Evolutionary conservation across 345 rosid species (phyloP).

Genomic region (Ailanthus altissimus): DNA sequence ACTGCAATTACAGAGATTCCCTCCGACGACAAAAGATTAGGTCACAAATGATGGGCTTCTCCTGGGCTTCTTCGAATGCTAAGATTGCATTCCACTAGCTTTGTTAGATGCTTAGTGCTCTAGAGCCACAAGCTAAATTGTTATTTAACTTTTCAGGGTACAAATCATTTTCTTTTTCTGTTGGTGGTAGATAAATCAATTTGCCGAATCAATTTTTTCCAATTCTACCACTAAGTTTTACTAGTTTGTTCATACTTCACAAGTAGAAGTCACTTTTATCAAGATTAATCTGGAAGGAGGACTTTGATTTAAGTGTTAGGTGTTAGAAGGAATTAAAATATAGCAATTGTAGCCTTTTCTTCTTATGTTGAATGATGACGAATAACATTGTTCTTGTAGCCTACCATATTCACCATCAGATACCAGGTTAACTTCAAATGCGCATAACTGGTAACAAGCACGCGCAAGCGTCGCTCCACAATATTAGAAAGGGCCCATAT

Average conservation of each 20-base stretch:
- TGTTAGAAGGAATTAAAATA: neutral
- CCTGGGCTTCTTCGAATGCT: constrained; percentile 79
- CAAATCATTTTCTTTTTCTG: neutral
- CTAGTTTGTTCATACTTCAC: neutral
- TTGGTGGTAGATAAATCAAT: neutral
- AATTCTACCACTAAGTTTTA: neutral
- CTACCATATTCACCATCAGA: neutral
- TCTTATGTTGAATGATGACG: too few relatives aligned
- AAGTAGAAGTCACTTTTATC: neutral
- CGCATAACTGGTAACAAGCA: neutral
- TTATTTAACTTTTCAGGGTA: neutral
- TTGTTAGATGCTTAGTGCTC: neutral
- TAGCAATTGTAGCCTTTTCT: too few relatives aligned
- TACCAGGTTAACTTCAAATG: neutral
- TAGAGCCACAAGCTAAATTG: neutral
- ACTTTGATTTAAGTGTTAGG: neutral
- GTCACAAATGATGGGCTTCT: constrained; percentile 68
- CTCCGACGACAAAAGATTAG: constrained; percentile 62
- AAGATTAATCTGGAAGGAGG: neutral
- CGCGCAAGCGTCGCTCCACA: neutral
- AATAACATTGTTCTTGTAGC: too few relatives aligned
- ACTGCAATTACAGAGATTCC: constrained; percentile 55
- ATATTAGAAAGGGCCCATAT: neutral
- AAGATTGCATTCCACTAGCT: constrained; percentile 48
- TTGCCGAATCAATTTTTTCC: neutral